Evolutionary conservation across 2,329 filamentous ascomycete genomes (phyloP), one percentile per base, ranked within the genome.

Genomic region (Cytospora leucostoma): DNA sequence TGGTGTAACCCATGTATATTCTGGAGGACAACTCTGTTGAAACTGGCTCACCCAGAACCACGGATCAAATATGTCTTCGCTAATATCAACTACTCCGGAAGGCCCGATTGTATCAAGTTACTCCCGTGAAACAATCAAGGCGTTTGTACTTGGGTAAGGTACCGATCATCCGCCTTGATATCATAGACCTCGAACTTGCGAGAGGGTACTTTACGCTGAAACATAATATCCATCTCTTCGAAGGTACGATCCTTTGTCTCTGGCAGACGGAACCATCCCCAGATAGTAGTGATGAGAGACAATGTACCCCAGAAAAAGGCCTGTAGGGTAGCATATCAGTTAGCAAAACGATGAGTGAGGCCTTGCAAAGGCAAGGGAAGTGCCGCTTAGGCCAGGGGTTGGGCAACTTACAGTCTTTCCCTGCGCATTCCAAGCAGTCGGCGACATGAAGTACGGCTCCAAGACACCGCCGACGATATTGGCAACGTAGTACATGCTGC

Each of bases 221-320:
- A 73, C 76, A 79, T 76, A 64, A 76, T 71, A 59, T 80, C 78
- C 72, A 80, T 70, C 68, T 80, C 78, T 57, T 76, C 77, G 67
- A 78, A 80, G 3, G 78, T 80, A 40, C 78, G 75, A 59, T 72
- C 76, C 71, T 79, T 79, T 56, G 77, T 78, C 72, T 80, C 78
- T 32, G 78, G 77, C 61, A 80, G 67, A 21, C 78, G 74, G 70
- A 79, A 79, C 66, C 73, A 80, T 8, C 75, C 76, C 77, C 78
- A 80, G 12, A 76, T 53, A 1, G 74, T 70, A 1, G 75, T 77
- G 6, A 79, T 61, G 13, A 74, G 72, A 11, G 75, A 73, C 44
- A 76, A 65, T 4, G 66, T 71, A 7, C 74, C 73, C 77, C 77
- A 79, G 69, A 80, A 79, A 69, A 78, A 78, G n/a, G 75, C 77